Evolutionary conservation across 2,329 filamentous ascomycete genomes (phyloP), one percentile per base, ranked within the genome.

Genomic region (Hypoxylon sp.): DNA sequence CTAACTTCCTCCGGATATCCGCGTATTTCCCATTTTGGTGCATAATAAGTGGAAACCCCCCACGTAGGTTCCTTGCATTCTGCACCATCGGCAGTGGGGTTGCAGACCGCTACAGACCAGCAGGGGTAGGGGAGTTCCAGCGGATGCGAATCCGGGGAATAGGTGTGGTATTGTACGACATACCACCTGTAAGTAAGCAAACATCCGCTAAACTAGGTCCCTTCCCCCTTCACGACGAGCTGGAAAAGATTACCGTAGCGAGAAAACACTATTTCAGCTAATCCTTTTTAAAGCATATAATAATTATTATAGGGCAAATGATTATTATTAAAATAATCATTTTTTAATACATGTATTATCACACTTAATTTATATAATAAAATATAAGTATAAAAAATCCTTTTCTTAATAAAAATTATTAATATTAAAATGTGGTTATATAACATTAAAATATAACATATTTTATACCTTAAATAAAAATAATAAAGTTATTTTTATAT

Each of bases 21-120:
- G 37, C 58, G 29, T 46, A 53, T 52, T 59, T 58, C 17, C 31
- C 37, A 52, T 13, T 13, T 44, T 37, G 24, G 19, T 26, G 47
- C 57, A 52, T 52, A 60, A 60, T 60, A 22, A 60, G 37, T 60
- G 57, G 57, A 17, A 14, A 29, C 14, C 11, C 26, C 35, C 17
- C 33, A 26, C 33, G 33, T 39, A 44, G 9, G 39, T 44, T 44
- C 52, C 52, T 54, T 54, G 52, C 52, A 31, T 54, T n/a, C 24
- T n/a, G 35, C 33, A 17, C 51, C 26, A 42, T 17, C 33, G 51
- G 51, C 19, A 54, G 33, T 35, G n/a, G 33, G 37, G 37, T 17
- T 42, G n/a, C 39, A 19, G n/a, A 22, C 39, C 39, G 39, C 39
- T 44, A 22, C 6, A 44, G 39, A 9, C 39, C 6, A 42, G 39